Evolutionary conservation across 495 filamentous ascomycete species (phyloP).

Genomic region (Podospora pseudocomata): DNA sequence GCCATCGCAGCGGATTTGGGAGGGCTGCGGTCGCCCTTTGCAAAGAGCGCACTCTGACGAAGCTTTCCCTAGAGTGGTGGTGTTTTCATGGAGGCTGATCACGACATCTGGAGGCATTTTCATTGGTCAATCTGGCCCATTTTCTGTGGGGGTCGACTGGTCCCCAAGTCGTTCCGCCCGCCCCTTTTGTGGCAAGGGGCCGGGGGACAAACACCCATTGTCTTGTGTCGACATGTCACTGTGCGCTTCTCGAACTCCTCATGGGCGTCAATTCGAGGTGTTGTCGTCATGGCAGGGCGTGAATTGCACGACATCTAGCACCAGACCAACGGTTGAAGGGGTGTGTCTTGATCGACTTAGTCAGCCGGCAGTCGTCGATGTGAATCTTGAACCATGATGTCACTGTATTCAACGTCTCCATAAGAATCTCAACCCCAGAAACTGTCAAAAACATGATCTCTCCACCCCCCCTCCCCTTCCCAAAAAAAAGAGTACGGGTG

Average conservation of each 20-base stretch:
- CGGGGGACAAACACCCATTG: not conserved
- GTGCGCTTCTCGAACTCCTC: not conserved
- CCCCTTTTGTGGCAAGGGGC: slow-evolving; percentile 13
- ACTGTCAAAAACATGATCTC: slow-evolving; percentile 8
- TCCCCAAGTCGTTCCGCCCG: slow-evolving; percentile 10
- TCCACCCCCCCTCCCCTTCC: not conserved
- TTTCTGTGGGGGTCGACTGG: slow-evolving; percentile 27
- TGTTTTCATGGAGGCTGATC: slow-evolving; percentile 35
- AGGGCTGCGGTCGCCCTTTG: slow-evolving; percentile 17
- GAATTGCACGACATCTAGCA: not conserved
- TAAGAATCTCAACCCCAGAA: not conserved
- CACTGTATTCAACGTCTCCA: not conserved
- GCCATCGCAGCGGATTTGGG: slow-evolving; percentile 5
- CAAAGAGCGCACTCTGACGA: slow-evolving; percentile 21
- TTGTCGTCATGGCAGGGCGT: not conserved
- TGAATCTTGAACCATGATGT: slow-evolving; percentile 9
- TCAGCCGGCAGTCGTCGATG: not conserved
- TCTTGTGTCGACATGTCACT: not conserved
- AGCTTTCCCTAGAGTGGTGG: slow-evolving; percentile 30
- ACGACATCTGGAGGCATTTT: slow-evolving; percentile 32
- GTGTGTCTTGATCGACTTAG: not conserved
- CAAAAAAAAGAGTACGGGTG: not conserved
- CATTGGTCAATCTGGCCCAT: slow-evolving; percentile 27
- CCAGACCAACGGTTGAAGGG: not conserved
- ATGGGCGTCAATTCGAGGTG: not conserved